Evolutionary conservation across 164 flowering plant species (phyloP).

Genomic region (Chimonanthus praecox): DNA sequence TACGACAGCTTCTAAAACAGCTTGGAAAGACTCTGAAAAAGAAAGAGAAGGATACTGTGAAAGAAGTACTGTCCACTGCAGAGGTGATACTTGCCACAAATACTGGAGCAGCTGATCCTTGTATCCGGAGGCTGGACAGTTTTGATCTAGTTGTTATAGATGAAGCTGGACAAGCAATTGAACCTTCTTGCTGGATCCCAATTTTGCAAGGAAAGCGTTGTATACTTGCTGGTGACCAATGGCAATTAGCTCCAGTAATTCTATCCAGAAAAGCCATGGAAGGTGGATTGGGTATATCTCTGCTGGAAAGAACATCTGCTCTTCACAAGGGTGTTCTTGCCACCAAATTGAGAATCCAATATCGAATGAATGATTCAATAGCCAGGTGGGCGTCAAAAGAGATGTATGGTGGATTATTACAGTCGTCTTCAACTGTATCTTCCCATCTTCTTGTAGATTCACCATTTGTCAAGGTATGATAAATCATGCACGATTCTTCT

Average conservation of each 20-base stretch:
- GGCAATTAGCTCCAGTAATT: conserved; percentile 89
- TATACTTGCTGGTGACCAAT: conserved; percentile 82
- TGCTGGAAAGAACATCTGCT: conserved; percentile 66
- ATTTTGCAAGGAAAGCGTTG: conserved; percentile 83
- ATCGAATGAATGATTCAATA: conserved; percentile 88
- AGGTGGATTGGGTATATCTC: conserved; percentile 88
- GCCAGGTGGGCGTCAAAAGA: conserved; percentile 96
- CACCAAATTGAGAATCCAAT: conserved; percentile 66
- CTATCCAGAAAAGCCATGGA: conserved; percentile 77
- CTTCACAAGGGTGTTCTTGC: conserved; percentile 67
- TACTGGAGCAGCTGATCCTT: conserved; percentile 85
- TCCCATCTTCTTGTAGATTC: conserved; percentile 85
- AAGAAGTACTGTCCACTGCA: conserved; percentile 62
- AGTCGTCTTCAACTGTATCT: conserved; percentile 57
- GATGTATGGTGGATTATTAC: conserved; percentile 73
- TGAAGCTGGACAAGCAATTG: conserved; percentile 96
- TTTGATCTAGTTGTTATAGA: conserved; percentile 90
- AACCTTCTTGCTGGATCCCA: conserved; percentile 92
- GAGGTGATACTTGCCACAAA: conserved; percentile 86
- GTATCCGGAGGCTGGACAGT: conserved; percentile 51
- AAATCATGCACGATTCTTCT: background rate
- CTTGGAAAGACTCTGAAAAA: conserved; percentile 69
- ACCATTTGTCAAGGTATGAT: conserved; percentile 77
- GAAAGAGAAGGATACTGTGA: conserved; percentile 81
- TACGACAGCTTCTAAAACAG: conserved; percentile 90